A percentile compares a stretch with the other conserved stretches of the same genome.
Evolutionary conservation across 2,329 filamentous ascomycete genomes (phyloP).

Genomic region (Elsinoe perseae): DNA sequence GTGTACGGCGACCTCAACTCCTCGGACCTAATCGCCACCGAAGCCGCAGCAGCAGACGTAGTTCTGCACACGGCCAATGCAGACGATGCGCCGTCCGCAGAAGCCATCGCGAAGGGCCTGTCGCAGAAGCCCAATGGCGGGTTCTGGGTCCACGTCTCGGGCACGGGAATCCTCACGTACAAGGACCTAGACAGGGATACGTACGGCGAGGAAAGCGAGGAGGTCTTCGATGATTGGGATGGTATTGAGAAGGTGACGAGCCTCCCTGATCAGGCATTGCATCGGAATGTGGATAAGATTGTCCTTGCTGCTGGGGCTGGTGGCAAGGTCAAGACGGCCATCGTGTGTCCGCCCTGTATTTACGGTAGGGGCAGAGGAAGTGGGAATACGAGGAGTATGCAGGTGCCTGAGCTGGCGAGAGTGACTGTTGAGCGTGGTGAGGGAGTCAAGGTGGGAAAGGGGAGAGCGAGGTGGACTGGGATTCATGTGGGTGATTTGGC

Average conservation of each 20-base stretch:
- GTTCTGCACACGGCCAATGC: conserved; percentile 44
- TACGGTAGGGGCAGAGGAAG: conserved; percentile 50
- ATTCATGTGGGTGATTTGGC: conserved; percentile 56
- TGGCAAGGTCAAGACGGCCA: conserved; percentile 51
- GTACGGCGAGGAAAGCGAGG: conserved; percentile 42
- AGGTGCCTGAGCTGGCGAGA: conserved; percentile 50
- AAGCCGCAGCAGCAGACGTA: conserved; percentile 45
- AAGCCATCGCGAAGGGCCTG: conserved; percentile 47
- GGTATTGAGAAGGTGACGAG: conserved; percentile 49
- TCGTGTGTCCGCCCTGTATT: conserved; percentile 60
- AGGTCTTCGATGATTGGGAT: conserved; percentile 53
- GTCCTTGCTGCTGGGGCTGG: conserved; percentile 46
- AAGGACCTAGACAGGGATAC: conserved; percentile 41
- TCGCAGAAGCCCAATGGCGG: conserved; percentile 36
- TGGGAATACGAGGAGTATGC: conserved; percentile 47
- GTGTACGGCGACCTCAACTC: conserved; percentile 47
- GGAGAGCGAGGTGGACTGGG: conserved; percentile 48
- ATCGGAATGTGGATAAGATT: conserved; percentile 63
- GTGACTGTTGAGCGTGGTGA: conserved; percentile 46
- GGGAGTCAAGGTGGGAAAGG: conserved; percentile 50
- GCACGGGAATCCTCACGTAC: conserved; percentile 50
- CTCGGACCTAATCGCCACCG: conserved; percentile 37
- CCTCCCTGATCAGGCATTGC: conserved; percentile 51
- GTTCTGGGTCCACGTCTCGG: conserved; percentile 46
- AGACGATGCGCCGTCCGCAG: conserved; percentile 41